Percentiles rank a stretch among this genome's conserved stretches.
Conservation (phyloP, 257 asterid species). For the Oldenlandia corymbosa region DNA sequence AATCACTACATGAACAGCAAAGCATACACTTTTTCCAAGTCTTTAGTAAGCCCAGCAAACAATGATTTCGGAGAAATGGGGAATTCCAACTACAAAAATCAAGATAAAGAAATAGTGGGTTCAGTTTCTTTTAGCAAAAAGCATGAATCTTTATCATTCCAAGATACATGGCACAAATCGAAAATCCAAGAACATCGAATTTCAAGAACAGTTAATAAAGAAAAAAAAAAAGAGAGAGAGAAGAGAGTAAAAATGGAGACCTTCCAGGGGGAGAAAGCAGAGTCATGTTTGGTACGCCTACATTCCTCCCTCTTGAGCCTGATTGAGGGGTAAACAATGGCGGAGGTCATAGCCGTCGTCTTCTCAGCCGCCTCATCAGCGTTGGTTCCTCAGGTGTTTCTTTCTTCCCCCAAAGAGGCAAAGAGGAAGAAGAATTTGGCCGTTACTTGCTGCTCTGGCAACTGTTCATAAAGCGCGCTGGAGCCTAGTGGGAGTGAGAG, state of each 20-base stretch:
- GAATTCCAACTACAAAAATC: background rate
- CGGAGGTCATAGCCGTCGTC: background rate
- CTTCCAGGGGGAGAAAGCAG: slow-evolving; percentile 89
- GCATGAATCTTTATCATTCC: background rate
- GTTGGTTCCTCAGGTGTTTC: background rate
- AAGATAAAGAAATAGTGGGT: background rate
- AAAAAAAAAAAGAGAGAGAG: background rate
- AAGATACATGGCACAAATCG: background rate
- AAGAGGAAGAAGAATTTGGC: background rate
- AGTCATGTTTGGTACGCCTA: slow-evolving; percentile 69
- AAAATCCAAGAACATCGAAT: background rate
- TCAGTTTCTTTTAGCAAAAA: background rate
- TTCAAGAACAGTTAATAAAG: background rate
- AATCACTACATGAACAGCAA: background rate
- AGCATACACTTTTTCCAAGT: background rate
- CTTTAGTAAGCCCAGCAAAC: background rate
- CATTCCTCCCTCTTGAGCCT: slow-evolving; percentile 70
- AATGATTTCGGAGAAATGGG: background rate
- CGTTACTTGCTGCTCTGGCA: slow-evolving; percentile 1
- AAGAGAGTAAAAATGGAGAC: slow-evolving; percentile 14
- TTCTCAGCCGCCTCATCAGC: no score
- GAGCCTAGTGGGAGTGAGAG: background rate
- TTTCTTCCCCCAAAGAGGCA: background rate
- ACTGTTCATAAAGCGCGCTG: slow-evolving; percentile 10
- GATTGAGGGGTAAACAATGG: slow-evolving; percentile 4